Conservation (phyloP, 257 asterid genomes). For the Paraleonurus japonicus region DNA sequence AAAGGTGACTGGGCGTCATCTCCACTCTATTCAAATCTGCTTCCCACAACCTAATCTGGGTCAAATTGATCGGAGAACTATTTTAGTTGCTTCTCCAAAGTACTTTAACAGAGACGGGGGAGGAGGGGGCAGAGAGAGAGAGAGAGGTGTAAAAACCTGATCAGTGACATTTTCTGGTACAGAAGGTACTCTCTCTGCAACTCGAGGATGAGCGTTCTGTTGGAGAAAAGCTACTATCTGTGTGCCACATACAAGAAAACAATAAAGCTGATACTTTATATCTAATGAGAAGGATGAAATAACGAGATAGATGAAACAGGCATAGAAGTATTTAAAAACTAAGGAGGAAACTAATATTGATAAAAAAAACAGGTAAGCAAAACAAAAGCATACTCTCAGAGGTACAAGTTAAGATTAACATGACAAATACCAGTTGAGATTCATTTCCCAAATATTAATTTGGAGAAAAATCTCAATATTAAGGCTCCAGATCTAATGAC, state of each 20-base stretch:
- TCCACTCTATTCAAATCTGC: conserved; percentile 91
- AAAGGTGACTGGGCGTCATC: conserved; percentile 59
- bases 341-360: background rate
- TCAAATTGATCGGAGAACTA: background rate
- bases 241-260: conserved; percentile 32
- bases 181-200: conserved; percentile 72
- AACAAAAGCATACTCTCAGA: background rate
- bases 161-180: conserved; percentile 98
- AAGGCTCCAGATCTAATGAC: background rate
- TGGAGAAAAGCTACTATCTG: conserved; percentile 94
- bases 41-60: conserved; percentile 94
- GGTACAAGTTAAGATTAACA: background rate
- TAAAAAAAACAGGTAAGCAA: background rate
- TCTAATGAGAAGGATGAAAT: background rate
- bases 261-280: background rate
- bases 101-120: background rate
- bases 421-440: background rate
- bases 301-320: background rate
- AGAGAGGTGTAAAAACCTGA: conserved; percentile 47
- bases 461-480: background rate
- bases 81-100: background rate
- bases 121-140: background rate
- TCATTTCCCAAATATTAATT: background rate
- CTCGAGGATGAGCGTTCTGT: conserved; percentile 98
- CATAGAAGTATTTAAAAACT: background rate